phyloP scores from a whole-genome alignment of 768 basidiomycete genomes.

The Strobilomyces echinocephalus region DNA sequence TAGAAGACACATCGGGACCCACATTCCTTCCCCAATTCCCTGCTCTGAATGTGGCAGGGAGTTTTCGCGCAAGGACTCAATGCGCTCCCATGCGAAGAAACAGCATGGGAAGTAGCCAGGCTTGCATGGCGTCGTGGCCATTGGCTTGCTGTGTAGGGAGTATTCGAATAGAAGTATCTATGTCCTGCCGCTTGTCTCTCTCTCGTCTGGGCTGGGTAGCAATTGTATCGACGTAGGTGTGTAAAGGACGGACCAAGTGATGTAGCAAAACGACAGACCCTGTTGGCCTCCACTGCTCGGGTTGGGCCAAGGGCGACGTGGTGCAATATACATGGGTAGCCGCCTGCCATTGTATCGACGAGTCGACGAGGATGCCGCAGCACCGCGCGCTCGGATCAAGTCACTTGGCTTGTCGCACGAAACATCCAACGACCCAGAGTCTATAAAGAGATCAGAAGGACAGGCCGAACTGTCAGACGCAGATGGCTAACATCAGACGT shows the following conservation, averaged over 20 bases:
- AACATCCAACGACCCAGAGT: no score
- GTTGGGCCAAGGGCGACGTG: not conserved
- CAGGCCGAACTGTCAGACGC: no score
- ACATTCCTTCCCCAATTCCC: not conserved
- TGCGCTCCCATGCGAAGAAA: constrained; percentile 4
- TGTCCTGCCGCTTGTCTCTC: no score
- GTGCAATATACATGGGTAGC: not conserved
- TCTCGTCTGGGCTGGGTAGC: not conserved
- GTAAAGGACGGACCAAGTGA: no score
- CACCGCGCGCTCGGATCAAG: not conserved
- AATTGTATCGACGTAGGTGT: not conserved
- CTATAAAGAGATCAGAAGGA: no score
- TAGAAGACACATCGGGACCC: constrained; percentile 7
- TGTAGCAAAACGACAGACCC: not conserved
- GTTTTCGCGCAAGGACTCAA: constrained; percentile 3
- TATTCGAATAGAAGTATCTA: not conserved
- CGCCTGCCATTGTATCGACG: not conserved
- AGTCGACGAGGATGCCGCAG: no score
- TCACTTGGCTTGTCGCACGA: not conserved
- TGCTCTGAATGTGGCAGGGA: not conserved
- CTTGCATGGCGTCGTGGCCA: no score
- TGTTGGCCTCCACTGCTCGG: not conserved
- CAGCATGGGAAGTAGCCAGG: not conserved
- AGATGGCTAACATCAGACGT: no score
- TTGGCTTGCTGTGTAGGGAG: not conserved